Conservation (phyloP, 1,284 basidiomycete genomes). For the Entoloma clypeatum region DNA sequence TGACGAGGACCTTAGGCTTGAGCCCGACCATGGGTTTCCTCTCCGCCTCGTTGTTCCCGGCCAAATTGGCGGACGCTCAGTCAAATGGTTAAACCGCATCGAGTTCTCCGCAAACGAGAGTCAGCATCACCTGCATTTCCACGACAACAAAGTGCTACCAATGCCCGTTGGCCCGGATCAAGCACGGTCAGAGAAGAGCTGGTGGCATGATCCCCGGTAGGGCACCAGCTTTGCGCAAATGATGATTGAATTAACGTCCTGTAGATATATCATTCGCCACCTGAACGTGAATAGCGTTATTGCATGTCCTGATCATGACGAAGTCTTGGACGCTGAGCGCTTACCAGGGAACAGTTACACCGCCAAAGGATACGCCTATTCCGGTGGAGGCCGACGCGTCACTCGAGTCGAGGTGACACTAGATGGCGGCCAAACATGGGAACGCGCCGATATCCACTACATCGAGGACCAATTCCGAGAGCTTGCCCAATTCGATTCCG, state of each 20-base stretch:
- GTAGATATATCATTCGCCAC: constrained; percentile 49
- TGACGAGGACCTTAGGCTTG: constrained; percentile 25
- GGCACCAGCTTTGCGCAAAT: no score
- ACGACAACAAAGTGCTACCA: constrained; percentile 66
- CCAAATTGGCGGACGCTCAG: constrained; percentile 60
- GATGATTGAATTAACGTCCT: constrained; percentile 10
- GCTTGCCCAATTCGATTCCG: constrained; percentile 21
- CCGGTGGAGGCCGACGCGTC: constrained; percentile 62
- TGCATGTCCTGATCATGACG: constrained; percentile 55
- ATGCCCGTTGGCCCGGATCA: constrained; percentile 52
- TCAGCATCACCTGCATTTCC: constrained; percentile 47
- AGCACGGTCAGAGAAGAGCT: constrained; percentile 50
- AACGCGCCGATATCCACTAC: constrained; percentile 39
- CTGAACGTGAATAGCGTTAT: constrained; percentile 64
- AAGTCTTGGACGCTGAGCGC: constrained; percentile 33
- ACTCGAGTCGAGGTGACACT: constrained; percentile 59
- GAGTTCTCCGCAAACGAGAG: constrained; percentile 52
- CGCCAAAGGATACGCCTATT: constrained; percentile 59
- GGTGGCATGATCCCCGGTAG: constrained; percentile 63
- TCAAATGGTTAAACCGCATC: constrained; percentile 62
- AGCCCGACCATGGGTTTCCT: constrained; percentile 68
- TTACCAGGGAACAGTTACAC: constrained; percentile 30
- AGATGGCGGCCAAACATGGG: constrained; percentile 57
- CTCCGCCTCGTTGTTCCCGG: constrained; percentile 60
- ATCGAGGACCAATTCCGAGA: constrained; percentile 54